phyloP scores from a whole-genome alignment of 2,329 filamentous ascomycete species.

The Penicillium sp. region DNA sequence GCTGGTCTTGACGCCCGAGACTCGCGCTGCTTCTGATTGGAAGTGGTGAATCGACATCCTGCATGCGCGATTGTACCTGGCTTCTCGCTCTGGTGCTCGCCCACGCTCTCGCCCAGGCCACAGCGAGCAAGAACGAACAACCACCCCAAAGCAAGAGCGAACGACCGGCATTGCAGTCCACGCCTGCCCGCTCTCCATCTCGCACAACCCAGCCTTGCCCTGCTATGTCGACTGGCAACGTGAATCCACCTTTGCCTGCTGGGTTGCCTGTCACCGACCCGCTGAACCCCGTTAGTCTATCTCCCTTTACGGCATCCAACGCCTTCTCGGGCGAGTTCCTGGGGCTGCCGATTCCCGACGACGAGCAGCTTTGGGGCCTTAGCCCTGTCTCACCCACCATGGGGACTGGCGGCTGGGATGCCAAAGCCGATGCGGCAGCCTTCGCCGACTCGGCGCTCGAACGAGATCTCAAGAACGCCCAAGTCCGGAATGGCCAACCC shows the following conservation, averaged over 20 bases:
- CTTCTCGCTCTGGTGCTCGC: too few species aligned
- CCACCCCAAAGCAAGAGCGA: too few species aligned
- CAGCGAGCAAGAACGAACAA: too few species aligned
- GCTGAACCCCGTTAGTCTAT: conserved; percentile 10
- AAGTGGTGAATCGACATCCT: too few species aligned
- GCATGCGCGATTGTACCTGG: too few species aligned
- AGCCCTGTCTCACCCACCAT: conserved; percentile 29
- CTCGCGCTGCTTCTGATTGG: too few species aligned
- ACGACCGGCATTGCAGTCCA: neutral
- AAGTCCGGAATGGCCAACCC: conserved; percentile 40
- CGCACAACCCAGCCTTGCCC: too few species aligned
- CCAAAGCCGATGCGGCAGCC: conserved; percentile 23
- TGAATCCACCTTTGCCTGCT: conserved; percentile 14
- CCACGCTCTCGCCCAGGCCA: too few species aligned
- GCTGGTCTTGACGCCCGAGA: conserved; percentile 15
- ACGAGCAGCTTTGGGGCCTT: conserved; percentile 34
- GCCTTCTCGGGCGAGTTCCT: conserved; percentile 30
- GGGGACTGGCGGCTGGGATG: conserved; percentile 23
- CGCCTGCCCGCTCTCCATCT: neutral
- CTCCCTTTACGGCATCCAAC: conserved; percentile 18
- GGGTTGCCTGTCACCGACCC: conserved; percentile 10
- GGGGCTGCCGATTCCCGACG: conserved; percentile 29
- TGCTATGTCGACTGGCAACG: conserved; percentile 18
- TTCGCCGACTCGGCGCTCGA: conserved; percentile 29
- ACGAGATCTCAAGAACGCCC: conserved; percentile 34